Evolutionary conservation across 116 monocot genomes (phyloP), one percentile per base, ranked within the genome.

Genomic region (Papilionanthe hybrid): DNA sequence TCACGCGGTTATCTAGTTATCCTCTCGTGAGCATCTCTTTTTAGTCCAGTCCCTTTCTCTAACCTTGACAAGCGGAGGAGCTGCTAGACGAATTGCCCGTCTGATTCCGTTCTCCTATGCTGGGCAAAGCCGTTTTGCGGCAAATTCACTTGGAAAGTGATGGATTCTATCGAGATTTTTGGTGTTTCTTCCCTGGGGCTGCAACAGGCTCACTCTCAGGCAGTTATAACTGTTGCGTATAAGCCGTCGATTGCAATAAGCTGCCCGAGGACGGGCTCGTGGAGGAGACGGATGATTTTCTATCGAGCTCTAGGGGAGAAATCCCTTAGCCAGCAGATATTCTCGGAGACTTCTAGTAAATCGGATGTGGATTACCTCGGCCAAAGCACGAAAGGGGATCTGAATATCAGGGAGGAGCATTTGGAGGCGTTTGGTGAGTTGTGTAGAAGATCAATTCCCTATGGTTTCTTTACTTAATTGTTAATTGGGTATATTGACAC

Each of bases 381-480:
- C 13, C 91, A 97, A 88, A 97, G 94, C 83, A 97, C 94, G 75
- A 97, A 94, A 80, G 96, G 94, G 55, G 91, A 97, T 82, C 81
- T 97, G 84, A 92, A 89, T 76, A 90, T 97, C 56, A 89, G 84
- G 63, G 66, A 73, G 72, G 94, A 94, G 77, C 89, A 86, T 42
- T 83, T 92, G 20, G 90, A 90, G 55, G 90, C 88, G 0, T 84
- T 90, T 72, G 93, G 96, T 96, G 83, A 88, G 92, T 72, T 75
- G 67, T 8, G 29, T 67, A 67, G 28, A 67, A 28, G 23, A 67
- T 67, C 23, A 67, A 27, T 67, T 67, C 22, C 10, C 67, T 67
- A 29, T 67, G 12, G 1, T 9, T 67, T 27, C 32, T 5, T 45
- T 9, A 45, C 45, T 45, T 45, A 9, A 7, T 45, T 6, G 45